Conservation (phyloP, 164 flowering plant genomes). For the Nymphaea thermarum region DNA sequence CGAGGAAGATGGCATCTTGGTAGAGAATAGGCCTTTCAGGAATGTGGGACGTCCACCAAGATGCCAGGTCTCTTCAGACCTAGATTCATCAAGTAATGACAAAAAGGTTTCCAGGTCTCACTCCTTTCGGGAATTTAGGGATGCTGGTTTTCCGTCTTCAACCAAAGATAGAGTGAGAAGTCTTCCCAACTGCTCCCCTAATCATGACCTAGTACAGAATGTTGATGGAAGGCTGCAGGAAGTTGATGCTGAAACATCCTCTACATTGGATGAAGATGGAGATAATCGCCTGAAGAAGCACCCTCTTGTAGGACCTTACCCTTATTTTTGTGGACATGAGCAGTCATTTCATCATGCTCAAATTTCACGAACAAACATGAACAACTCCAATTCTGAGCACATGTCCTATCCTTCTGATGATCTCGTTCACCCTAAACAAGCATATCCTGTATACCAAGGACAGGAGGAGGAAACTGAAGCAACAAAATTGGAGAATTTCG, state of each 20-base stretch:
- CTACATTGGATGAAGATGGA: background rate
- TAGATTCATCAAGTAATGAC: background rate
- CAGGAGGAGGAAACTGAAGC: background rate
- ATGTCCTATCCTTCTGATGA: background rate
- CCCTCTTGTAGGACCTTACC: background rate
- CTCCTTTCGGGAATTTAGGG: background rate
- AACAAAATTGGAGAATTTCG: background rate
- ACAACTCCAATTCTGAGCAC: no score
- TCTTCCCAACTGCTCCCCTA: no score
- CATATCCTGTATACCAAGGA: background rate
- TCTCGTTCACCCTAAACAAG: background rate
- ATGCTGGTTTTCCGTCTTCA: background rate
- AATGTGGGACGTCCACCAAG: background rate
- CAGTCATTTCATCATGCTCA: background rate
- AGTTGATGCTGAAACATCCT: background rate
- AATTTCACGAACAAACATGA: background rate
- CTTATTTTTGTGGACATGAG: background rate
- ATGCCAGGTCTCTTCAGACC: background rate
- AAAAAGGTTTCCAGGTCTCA: background rate
- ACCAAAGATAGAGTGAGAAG: background rate
- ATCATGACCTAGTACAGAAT: no score
- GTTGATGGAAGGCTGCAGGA: background rate
- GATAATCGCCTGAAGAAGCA: background rate
- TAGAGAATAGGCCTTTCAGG: conserved; percentile 1
- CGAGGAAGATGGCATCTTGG: conserved; percentile 16